Conservation (phyloP, 108 stramenopile genomes). For the Skeletonema tropicum region DNA sequence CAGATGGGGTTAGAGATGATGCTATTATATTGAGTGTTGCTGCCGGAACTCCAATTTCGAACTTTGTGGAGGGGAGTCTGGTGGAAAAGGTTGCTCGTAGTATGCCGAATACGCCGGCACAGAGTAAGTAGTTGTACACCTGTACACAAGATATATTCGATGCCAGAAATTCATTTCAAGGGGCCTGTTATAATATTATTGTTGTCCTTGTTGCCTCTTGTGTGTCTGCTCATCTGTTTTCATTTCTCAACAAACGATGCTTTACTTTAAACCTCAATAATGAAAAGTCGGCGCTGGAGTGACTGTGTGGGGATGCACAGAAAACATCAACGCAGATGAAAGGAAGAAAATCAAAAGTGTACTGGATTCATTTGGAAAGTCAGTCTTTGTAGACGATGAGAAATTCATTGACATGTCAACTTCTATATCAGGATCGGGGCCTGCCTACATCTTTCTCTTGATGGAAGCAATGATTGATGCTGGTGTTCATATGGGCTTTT, state of each 20-base stretch:
- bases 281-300: slow-evolving; percentile 68
- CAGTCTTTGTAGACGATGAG: slow-evolving; percentile 90
- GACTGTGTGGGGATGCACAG: slow-evolving; percentile 86
- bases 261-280: neutral
- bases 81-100: slow-evolving; percentile 77
- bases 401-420: slow-evolving; percentile 93
- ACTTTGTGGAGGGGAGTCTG: slow-evolving; percentile 35
- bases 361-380: slow-evolving; percentile 75
- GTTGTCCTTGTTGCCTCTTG: too few species aligned
- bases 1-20: slow-evolving; percentile 39
- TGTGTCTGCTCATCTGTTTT: too few species aligned
- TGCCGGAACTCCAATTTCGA: slow-evolving; percentile 65
- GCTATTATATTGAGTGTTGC: slow-evolving; percentile 68
- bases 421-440: slow-evolving; percentile 85
- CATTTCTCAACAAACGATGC: neutral
- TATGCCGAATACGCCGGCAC: slow-evolving; percentile 96
- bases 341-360: slow-evolving; percentile 62
- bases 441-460: slow-evolving; percentile 92
- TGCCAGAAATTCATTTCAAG: slow-evolving; percentile 13
- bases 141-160: neutral
- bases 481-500: slow-evolving; percentile 94
- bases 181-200: slow-evolving; percentile 4
- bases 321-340: slow-evolving; percentile 63
- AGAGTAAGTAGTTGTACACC: slow-evolving; percentile 30
- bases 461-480: slow-evolving; percentile 95